A percentile compares a stretch with the other conserved stretches of the same genome.
Conservation (phyloP, 148 eudicot species). For the Persicaria tinctoria region DNA sequence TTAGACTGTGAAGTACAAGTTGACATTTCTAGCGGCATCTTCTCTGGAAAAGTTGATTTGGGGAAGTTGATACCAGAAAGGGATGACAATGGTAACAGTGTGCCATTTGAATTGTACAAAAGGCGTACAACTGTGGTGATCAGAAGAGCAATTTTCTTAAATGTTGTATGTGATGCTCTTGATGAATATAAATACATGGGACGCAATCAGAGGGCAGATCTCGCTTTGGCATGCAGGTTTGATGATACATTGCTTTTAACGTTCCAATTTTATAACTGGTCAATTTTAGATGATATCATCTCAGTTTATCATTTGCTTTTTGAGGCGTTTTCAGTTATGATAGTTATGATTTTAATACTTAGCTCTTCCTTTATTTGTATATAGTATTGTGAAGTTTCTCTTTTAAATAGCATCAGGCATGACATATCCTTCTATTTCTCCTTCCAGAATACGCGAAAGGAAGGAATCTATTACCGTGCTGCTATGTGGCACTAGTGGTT, state of each 20-base stretch:
- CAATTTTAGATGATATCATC: not conserved
- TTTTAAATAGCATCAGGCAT: not conserved
- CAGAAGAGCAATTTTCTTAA: conserved; percentile 55
- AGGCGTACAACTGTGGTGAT: conserved; percentile 73
- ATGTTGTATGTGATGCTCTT: conserved; percentile 78
- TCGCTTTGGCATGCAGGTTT: conserved; percentile 93
- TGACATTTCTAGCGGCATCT: not conserved
- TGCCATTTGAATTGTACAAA: conserved; percentile 73
- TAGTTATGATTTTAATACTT: not conserved
- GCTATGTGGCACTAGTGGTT: conserved; percentile 94
- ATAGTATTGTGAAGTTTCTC: not conserved
- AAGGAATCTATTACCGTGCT: conserved; percentile 86
- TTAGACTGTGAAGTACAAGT: conserved; percentile 16
- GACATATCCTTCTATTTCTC: conserved; percentile 5
- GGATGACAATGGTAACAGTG: conserved; percentile 33
- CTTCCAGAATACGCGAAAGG: conserved; percentile 73
- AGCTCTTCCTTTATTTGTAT: not conserved
- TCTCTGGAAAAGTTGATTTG: conserved; percentile 23
- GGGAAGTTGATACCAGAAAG: conserved; percentile 23
- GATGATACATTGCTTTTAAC: not conserved
- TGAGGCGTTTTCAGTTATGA: not conserved
- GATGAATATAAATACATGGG: conserved; percentile 84
- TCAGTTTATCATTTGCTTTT: not conserved
- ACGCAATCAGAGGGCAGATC: conserved; percentile 83
- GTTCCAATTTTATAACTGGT: not conserved